phyloP scores from a whole-genome alignment of 306 rosid genomes.

The Gillenia trifoliata region DNA sequence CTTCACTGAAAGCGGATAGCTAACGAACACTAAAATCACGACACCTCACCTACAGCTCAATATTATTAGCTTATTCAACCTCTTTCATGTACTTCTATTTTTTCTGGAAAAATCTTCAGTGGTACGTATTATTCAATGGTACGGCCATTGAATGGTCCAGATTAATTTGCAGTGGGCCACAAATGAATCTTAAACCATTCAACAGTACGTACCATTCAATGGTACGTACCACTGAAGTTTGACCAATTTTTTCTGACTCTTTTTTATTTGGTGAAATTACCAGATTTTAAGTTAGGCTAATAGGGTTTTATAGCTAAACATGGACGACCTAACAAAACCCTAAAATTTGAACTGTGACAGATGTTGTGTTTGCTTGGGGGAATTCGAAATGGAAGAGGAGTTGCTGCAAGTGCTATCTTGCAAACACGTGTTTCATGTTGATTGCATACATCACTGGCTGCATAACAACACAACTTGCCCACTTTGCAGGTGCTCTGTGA shows the following conservation, averaged over 20 bases:
- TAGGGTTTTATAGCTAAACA: neutral
- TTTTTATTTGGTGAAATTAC: neutral
- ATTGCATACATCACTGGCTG: constrained; percentile 74
- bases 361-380: constrained; percentile 84
- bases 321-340: neutral
- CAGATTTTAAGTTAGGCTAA: neutral
- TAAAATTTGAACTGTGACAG: constrained; percentile 26
- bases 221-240: no score
- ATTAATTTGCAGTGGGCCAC: no score
- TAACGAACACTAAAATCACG: neutral
- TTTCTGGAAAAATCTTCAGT: no score
- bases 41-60: neutral
- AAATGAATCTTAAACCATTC: no score
- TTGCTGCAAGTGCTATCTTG: constrained; percentile 61
- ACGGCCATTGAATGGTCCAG: no score
- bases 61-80: neutral
- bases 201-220: no score
- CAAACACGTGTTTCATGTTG: constrained; percentile 74
- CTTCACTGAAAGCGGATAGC: neutral
- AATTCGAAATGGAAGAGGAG: constrained; percentile 72
- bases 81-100: no score
- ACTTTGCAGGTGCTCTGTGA: constrained; percentile 67
- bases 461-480: constrained; percentile 77
- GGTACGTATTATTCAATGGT: no score
- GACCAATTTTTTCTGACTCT: no score